These are phyloP conservation scores for Metarhizium robertsii DNA, from an alignment of 2,329 filamentous ascomycete species.

Conservation along the genomic window DNA sequence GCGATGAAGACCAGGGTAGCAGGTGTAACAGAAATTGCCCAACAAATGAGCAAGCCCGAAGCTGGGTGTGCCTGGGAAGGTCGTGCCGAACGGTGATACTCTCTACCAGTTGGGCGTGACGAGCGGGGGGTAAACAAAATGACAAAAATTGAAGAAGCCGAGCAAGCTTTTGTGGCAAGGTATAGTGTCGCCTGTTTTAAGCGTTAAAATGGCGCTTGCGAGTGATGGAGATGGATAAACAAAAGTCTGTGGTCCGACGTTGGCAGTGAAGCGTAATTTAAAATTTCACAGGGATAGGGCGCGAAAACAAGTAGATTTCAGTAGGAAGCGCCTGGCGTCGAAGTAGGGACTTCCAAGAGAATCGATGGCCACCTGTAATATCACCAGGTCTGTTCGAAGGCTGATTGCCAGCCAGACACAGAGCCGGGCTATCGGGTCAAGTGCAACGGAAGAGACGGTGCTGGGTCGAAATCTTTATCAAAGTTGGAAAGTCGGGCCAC, in stretches of 20 bases:
- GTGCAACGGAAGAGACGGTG: background rate
- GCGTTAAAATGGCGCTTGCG: background rate
- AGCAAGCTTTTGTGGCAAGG: background rate
- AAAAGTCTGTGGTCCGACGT: background rate
- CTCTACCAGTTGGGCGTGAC: background rate
- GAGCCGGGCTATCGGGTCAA: background rate
- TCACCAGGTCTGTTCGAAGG: background rate
- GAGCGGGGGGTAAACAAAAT: background rate
- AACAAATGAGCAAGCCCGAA: background rate
- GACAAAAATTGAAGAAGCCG: background rate
- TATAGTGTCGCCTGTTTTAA: background rate
- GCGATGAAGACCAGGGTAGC: conserved; percentile 18
- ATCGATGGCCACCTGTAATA: background rate
- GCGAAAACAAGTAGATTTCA: background rate
- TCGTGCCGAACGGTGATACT: background rate
- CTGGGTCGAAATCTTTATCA: background rate
- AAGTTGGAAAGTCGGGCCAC: background rate
- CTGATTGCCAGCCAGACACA: background rate
- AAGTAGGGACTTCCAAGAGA: background rate
- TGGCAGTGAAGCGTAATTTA: background rate
- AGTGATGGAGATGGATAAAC: background rate
- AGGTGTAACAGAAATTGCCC: conserved; percentile 3
- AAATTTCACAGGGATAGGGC: background rate
- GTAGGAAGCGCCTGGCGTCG: background rate
- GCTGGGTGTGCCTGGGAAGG: background rate